Evolutionary conservation across 768 basidiomycete species (phyloP).

Genomic region (Chalciporus pseudorubinellus): DNA sequence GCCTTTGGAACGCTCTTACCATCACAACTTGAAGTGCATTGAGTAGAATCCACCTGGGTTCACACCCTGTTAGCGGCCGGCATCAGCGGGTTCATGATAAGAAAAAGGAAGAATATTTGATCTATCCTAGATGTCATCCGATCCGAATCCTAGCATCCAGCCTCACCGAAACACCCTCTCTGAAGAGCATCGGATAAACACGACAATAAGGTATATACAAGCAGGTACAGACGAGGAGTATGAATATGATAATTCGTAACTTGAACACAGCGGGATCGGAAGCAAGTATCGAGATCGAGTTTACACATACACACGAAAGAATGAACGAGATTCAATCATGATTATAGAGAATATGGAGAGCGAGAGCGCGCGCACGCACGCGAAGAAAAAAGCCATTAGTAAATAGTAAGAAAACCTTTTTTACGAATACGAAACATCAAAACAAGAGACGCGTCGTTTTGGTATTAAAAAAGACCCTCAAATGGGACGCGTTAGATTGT

Average conservation of each 20-base stretch:
- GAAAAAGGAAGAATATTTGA: too few relatives aligned
- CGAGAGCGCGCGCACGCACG: not conserved
- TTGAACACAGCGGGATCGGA: not conserved
- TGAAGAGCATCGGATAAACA: too few relatives aligned
- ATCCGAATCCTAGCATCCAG: too few relatives aligned
- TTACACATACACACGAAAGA: not conserved
- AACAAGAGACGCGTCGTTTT: not conserved
- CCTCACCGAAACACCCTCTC: too few relatives aligned
- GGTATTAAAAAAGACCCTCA: too few relatives aligned
- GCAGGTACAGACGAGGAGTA: conserved; percentile 25
- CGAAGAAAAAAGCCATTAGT: not conserved
- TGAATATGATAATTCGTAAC: not conserved
- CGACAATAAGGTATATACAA: conserved; percentile 38
- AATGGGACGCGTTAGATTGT: not conserved
- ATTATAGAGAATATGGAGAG: not conserved
- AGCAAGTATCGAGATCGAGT: not conserved
- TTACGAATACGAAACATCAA: not conserved
- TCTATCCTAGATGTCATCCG: too few relatives aligned
- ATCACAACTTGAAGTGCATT: too few relatives aligned
- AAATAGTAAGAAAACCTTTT: not conserved
- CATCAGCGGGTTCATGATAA: too few relatives aligned
- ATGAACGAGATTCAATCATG: too few relatives aligned
- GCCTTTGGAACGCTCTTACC: too few relatives aligned
- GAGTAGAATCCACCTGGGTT: too few relatives aligned
- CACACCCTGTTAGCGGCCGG: too few relatives aligned